phyloP scores from a whole-genome alignment of 2,329 filamentous ascomycete genomes.

The Macroventuria anomochaeta region DNA sequence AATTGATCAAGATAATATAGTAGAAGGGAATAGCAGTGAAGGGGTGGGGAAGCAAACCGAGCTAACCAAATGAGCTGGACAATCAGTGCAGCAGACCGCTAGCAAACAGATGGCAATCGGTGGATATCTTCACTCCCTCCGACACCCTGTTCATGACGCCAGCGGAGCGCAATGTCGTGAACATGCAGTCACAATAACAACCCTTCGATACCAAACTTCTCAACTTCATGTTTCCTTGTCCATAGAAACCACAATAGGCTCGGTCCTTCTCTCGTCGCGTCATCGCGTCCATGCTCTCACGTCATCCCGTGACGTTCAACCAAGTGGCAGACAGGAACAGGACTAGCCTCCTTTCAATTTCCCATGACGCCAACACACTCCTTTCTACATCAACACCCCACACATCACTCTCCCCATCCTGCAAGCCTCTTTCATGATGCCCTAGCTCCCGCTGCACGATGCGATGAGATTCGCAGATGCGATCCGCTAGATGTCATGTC shows the following conservation, averaged over 20 bases:
- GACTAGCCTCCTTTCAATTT: constrained; percentile 10
- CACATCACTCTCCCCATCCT: neutral
- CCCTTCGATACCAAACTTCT: neutral
- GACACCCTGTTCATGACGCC: neutral
- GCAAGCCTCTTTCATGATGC: neutral
- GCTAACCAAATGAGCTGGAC: no score
- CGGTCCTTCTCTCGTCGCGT: neutral
- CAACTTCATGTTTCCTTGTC: neutral
- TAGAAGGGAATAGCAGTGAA: no score
- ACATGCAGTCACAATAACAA: neutral
- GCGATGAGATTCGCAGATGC: neutral
- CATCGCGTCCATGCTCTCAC: constrained; percentile 3
- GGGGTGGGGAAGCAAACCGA: no score
- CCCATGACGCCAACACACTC: constrained; percentile 7
- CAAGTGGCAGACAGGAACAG: neutral
- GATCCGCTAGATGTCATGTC: neutral
- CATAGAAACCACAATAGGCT: no score
- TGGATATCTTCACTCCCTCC: no score
- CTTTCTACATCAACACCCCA: neutral
- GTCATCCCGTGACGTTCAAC: constrained; percentile 8
- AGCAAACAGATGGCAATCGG: no score
- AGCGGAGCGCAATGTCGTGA: neutral
- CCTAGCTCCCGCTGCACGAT: neutral
- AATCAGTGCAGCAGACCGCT: no score
- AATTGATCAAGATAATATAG: no score